phyloP scores from a whole-genome alignment of 2,329 filamentous ascomycete genomes.

The Aureobasidium sp. region DNA sequence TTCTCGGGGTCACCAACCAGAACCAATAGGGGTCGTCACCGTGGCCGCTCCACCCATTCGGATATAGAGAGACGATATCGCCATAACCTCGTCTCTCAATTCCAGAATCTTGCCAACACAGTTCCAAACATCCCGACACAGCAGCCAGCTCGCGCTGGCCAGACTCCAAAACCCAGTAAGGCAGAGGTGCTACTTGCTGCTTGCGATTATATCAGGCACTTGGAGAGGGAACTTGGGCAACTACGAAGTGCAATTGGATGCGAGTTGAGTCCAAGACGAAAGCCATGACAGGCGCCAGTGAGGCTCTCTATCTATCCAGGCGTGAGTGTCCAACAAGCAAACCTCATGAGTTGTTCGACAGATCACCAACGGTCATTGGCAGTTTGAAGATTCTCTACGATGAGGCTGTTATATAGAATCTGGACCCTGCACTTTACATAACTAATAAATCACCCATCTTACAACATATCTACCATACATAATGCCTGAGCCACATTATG shows the following conservation, averaged over 20 bases:
- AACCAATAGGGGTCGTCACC: background rate
- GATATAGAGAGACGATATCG: constrained; percentile 4
- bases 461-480: too few species aligned
- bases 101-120: background rate
- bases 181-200: background rate
- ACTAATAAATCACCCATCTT: too few species aligned
- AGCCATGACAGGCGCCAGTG: too few species aligned
- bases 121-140: background rate
- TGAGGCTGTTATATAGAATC: too few species aligned
- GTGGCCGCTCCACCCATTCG: background rate
- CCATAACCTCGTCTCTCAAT: background rate
- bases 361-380: too few species aligned
- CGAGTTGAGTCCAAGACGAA: background rate
- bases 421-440: too few species aligned
- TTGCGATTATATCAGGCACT: background rate
- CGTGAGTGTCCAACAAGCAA: too few species aligned
- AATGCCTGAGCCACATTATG: constrained; percentile 17
- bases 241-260: background rate
- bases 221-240: background rate
- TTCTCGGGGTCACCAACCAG: background rate
- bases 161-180: background rate
- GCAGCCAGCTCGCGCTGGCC: background rate
- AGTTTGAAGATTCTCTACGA: too few species aligned
- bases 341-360: too few species aligned
- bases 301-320: too few species aligned